A percentile compares a stretch with the other conserved stretches of the same genome.
phyloP scores from a whole-genome alignment of 208 protist genomes.

The Leishmania guyanensis region DNA sequence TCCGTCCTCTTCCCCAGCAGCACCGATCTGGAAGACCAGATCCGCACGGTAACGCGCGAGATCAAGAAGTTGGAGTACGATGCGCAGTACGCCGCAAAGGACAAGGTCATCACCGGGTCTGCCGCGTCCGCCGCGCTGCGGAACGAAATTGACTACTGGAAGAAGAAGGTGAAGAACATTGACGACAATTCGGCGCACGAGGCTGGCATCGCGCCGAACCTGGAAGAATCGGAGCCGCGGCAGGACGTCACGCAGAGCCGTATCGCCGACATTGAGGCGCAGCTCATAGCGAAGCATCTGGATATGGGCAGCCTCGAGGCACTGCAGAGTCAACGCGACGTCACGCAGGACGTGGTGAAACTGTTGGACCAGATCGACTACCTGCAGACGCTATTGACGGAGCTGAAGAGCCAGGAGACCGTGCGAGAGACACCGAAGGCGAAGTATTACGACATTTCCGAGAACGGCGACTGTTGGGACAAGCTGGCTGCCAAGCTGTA shows the following conservation, averaged over 20 bases:
- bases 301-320: conserved; percentile 69
- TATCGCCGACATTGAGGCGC: conserved; percentile 67
- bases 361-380: conserved; percentile 74
- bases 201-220: conserved; percentile 66
- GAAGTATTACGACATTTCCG: conserved; percentile 31
- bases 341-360: conserved; percentile 75
- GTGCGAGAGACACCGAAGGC: conserved; percentile 4
- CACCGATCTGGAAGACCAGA: conserved; percentile 53
- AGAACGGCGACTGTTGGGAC: conserved; percentile 76
- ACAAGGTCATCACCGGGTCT: conserved; percentile 69
- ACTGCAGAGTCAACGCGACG: conserved; percentile 68
- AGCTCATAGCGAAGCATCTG: conserved; percentile 43
- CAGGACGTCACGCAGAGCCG: conserved; percentile 30
- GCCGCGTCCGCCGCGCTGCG: conserved; percentile 65
- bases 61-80: conserved; percentile 85
- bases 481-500: conserved; percentile 73
- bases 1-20: conserved; percentile 78
- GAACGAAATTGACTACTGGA: conserved; percentile 73
- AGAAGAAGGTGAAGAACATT: conserved; percentile 61
- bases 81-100: conserved; percentile 79
- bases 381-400: conserved; percentile 53
- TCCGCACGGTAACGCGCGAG: conserved; percentile 68
- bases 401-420: conserved; percentile 40
- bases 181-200: conserved; percentile 79
- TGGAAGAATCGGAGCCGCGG: conserved; percentile 19